Conservation (phyloP, 345 rosid species). For the Cochlearia excelsa region DNA sequence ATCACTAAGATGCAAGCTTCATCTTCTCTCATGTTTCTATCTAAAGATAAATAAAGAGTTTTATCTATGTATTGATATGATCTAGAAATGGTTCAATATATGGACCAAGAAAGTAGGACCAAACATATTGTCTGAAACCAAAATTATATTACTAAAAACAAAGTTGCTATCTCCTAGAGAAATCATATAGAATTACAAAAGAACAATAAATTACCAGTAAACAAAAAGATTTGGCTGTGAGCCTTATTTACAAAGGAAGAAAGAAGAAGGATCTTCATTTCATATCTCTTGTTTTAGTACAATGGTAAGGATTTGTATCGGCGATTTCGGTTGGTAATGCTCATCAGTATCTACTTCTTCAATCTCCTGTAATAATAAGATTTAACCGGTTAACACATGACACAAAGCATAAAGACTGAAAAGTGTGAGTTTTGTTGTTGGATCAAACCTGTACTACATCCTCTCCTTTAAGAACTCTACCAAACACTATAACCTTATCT, state of each 20-base stretch:
- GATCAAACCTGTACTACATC: conserved; percentile 75
- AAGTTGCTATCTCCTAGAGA: no score
- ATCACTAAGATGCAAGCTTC: conserved; percentile 21
- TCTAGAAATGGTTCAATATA: no score
- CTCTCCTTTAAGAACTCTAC: conserved; percentile 73
- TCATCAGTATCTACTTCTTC: conserved; percentile 98
- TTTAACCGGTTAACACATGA: background rate
- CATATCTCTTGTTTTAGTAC: conserved; percentile 56
- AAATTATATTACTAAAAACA: no score
- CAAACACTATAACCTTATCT: conserved; percentile 70
- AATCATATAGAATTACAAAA: no score
- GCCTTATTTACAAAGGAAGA: conserved; percentile 36
- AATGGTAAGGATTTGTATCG: conserved; percentile 50
- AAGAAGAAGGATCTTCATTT: conserved; percentile 1
- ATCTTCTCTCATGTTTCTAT: conserved; percentile 23
- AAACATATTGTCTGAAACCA: no score
- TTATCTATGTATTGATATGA: no score
- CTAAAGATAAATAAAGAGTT: background rate
- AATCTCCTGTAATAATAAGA: conserved; percentile 55
- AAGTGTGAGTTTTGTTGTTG: conserved; percentile 2
- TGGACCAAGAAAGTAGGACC: no score
- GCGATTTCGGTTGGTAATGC: conserved; percentile 74
- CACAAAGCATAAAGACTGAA: background rate
- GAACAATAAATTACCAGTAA: no score
- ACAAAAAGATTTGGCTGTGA: background rate